These are phyloP conservation scores for Tripterygium wilfordii DNA, from an alignment of 177 flowering plant genomes.

Conservation along the genomic window DNA sequence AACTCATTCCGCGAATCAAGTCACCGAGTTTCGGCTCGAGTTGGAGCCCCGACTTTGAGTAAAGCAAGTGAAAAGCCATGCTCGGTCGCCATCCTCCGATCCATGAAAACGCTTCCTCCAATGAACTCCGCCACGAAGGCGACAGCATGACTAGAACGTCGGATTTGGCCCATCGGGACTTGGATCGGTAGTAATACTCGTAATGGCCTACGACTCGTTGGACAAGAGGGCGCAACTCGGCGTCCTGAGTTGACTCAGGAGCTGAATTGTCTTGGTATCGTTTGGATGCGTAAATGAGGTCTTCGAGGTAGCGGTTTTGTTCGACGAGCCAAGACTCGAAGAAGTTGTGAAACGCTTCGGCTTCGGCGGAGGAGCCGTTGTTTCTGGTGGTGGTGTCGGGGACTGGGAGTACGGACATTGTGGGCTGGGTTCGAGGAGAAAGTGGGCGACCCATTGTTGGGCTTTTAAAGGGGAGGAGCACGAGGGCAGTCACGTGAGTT, in stretches of 20 bases:
- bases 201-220: slow-evolving; percentile 26
- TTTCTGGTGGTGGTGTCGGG: neutral
- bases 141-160: slow-evolving; percentile 23
- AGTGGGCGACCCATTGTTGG: too few relatives aligned
- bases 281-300: slow-evolving; percentile 28
- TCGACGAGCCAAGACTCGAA: slow-evolving; percentile 42
- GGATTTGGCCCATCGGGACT: slow-evolving; percentile 16
- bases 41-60: slow-evolving; percentile 44
- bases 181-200: slow-evolving; percentile 22
- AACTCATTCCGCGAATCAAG: slow-evolving; percentile 16
- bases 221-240: slow-evolving; percentile 8
- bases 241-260: neutral
- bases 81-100: slow-evolving; percentile 50
- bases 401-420: slow-evolving; percentile 1
- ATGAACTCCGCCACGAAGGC: slow-evolving; percentile 25
- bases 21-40: slow-evolving; percentile 20
- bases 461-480: too few relatives aligned
- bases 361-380: neutral
- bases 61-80: slow-evolving; percentile 40
- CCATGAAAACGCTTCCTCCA: slow-evolving; percentile 43
- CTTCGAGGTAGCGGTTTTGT: slow-evolving; percentile 33
- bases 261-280: neutral
- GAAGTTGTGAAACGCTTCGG: slow-evolving; percentile 27
- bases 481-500: too few relatives aligned
- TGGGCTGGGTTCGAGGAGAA: too few relatives aligned